These are phyloP conservation scores for Bauhinia variegata DNA, from an alignment of 306 rosid genomes.

Conservation along the genomic window DNA sequence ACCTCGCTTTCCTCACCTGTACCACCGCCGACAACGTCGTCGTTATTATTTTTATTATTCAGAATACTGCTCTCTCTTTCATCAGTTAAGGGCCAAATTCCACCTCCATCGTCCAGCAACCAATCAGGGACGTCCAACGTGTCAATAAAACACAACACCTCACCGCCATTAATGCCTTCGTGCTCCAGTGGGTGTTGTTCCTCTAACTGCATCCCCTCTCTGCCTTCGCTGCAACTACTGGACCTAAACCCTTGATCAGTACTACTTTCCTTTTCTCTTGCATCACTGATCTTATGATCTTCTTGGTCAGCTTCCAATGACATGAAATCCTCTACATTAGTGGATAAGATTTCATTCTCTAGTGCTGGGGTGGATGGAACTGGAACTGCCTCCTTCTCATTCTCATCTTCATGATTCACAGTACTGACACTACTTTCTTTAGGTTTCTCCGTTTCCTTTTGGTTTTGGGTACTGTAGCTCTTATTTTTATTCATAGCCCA, in stretches of 20 bases:
- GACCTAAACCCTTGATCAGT: neutral
- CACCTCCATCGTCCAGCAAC: conserved; percentile 21
- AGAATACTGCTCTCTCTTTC: conserved; percentile 38
- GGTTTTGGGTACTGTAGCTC: neutral
- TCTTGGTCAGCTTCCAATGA: neutral
- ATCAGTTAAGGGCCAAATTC: conserved; percentile 39
- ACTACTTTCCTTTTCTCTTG: conserved; percentile 2
- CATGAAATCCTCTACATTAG: conserved; percentile 3
- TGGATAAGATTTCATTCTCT: conserved; percentile 33
- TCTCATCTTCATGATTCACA: too few relatives aligned
- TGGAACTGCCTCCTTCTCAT: neutral
- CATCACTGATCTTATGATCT: neutral
- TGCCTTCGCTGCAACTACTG: too few relatives aligned
- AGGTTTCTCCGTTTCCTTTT: neutral
- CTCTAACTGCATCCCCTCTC: too few relatives aligned
- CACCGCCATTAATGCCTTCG: conserved; percentile 26
- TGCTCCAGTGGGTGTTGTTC: too few relatives aligned
- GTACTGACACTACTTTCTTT: neutral
- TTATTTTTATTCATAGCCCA: conserved; percentile 57
- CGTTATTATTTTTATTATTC: too few relatives aligned
- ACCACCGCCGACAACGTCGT: neutral
- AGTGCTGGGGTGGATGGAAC: conserved; percentile 35
- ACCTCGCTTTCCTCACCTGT: conserved; percentile 7
- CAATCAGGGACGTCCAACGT: conserved; percentile 34
- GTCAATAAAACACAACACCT: conserved; percentile 40